Base-by-base conservation (phyloP, 352 stramenopile genomes). In the Phytophthora cajani region DNA sequence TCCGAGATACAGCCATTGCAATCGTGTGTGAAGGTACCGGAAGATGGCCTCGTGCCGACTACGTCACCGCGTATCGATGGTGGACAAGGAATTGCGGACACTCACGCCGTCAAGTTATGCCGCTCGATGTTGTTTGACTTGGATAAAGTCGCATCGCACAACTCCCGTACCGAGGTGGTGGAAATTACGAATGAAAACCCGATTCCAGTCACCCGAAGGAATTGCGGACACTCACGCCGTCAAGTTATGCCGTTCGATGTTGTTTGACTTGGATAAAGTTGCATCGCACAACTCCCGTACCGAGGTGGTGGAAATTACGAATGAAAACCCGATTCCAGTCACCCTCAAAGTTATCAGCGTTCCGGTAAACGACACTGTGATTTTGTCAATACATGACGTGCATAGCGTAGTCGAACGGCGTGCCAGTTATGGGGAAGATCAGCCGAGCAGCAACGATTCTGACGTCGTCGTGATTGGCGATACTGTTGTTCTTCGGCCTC, bases 101-200 rank as follows among this genome's bases (percentile, higher is more conserved):
- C 36, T 7, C 54, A 69, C 21, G 54, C 53, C 55, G 68, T 71
- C 51, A 49, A 66, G 52, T 46, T 80, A 12, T 92, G 82, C 51
- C 71, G 82, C 10, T 77, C 74, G 7, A 40, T 88, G 16, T 17
- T 82, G 6, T 71, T 90, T 27, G 69, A 87, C 19, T 58, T 90
- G 25, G 79, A 77, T 5, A 80, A 78, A 23, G 64, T 90, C 21
- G 75, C 79, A n/a, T 62, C 55, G 8, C 51, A 67, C 21, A 72
- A 57, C 5, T 56, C 54, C 33, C 72, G 67, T 21, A 72, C 59
- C 2, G 75, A 87, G 10, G 63, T 76, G n/a, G 53, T 92, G 19
- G 74, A 69, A 44, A 62, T 90, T 25, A 77, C 53, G 6, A 92
- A 90, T 58, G 33, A 72, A 40, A 89, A 88, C 59, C 82, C 84